Base-by-base conservation (phyloP, 495 filamentous ascomycete genomes). In the Penicillium pancosmium region DNA sequence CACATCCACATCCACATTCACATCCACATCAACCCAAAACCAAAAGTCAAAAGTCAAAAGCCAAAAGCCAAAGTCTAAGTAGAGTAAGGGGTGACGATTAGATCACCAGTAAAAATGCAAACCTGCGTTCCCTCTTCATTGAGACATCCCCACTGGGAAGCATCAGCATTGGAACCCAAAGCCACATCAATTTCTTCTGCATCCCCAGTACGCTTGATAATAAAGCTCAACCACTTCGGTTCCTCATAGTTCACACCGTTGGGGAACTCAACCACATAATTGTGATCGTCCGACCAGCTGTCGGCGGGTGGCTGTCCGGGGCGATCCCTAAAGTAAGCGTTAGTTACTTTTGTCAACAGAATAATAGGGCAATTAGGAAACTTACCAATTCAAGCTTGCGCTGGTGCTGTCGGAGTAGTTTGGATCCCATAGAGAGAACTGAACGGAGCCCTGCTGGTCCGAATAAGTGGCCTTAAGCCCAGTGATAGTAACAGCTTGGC, bases 251-350 rank as follows among this genome's bases (percentile, higher is more conserved):
- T 38, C 12, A 54, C 53, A 33, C 38, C 53, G n/a, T 47, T 25
- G 12, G 53, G 53, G 41, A 55, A 55, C 13, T 55, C 18, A 40
- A 55, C 53, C 35, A 13, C n/a, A 40, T 48, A 55, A 25, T 44
- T 33, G 16, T 21, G 21, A 34, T 44, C 25, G 38, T 23, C 27
- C 3, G 36, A 44, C 18, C 53, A 35, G 25, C 10, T 10, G 1
- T 55, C 41, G n/a, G 21, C 40, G 10, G 18, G 53, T 7, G 53
- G 53, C 8, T 46, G 12, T 55, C 53, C 53, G 16, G 53, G 53
- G 18, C 36, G 36, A 55, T 41, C 16, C 53, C 53, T 55, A 9
- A 35, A n/a, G 12, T 38, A n/a, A 38, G 16, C 15, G 19, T 44
- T 27, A 25, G 25, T 36, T 16, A 55, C 35, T n/a, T 25, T 25